Base-by-base conservation (phyloP, 2,329 filamentous ascomycete species). In the Hypoxylon sp. region DNA sequence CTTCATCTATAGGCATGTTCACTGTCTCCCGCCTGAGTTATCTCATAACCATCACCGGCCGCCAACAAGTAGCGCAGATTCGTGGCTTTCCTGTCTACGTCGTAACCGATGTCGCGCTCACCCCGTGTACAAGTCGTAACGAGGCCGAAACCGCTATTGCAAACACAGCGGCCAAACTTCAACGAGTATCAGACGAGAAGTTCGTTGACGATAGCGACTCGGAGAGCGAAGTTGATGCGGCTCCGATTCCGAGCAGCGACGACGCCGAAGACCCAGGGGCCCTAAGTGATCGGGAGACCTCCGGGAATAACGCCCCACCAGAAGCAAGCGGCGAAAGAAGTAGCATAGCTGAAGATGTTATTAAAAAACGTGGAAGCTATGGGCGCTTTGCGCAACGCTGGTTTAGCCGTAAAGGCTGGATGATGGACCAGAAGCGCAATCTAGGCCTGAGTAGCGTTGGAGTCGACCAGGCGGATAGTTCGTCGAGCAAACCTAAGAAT, bases 301-400 rank as follows among this genome's bases (percentile, higher is more conserved):
- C 70, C 29, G 73, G 66, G 17, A 63, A 58, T 24, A 67, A 55
- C 47, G 63, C 64, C 29, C 63, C 61, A 19, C 61, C 68, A 14
- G 70, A 76, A 65, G 46, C 83, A 84, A 66, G 60, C 57, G 68
- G 71, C 42, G 69, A 78, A 11, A 81, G 80, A 37, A 90, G 86
- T 70, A 94, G 91, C 72, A 90, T 98, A 65, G 94, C 92, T 0
- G 90, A 97, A 79, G 93, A 98, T 81, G 94, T 98, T 1, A 95
- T 98, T 59, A 88, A 90, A 39, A 90, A 89, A 63, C 91, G 90
- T 73, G 94, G 94, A 0, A 90, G 90, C 70, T 98, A 98, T 79
- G 95, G 94, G 3, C 87, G 93, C 39, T 98, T 98, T 78, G 93
- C 95, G 0, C 89, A 94, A 70, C 90, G 91, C 66, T 99, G 96